Conservation (phyloP, 495 filamentous ascomycete genomes). For the Daldinia caldariorum region DNA sequence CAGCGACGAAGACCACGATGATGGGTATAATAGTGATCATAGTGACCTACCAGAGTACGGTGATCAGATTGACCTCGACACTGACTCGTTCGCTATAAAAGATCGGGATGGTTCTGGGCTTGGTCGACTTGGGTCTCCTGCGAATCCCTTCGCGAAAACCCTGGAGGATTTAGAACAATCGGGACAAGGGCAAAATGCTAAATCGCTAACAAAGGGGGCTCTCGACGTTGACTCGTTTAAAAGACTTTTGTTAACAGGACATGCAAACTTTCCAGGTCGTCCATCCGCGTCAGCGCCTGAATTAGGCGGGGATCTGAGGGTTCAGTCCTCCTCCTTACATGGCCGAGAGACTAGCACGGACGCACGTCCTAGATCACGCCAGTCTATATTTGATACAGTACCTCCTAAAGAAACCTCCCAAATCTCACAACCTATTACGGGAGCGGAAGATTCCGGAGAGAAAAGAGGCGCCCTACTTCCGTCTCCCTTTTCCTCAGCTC, state of each 20-base stretch:
- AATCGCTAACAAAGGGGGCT: conserved; percentile 48
- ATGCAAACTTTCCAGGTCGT: conserved; percentile 48
- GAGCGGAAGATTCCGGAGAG: conserved; percentile 54
- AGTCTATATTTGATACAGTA: conserved; percentile 56
- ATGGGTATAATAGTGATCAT: conserved; percentile 40
- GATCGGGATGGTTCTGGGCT: conserved; percentile 11
- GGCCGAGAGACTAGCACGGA: conserved; percentile 62
- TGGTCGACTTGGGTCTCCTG: conserved; percentile 44
- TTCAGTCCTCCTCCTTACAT: conserved; percentile 22
- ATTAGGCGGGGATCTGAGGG: conserved; percentile 3
- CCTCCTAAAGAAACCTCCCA: conserved; percentile 56
- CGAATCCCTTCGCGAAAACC: conserved; percentile 63
- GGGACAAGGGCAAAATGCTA: conserved; percentile 28
- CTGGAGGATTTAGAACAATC: conserved; percentile 55
- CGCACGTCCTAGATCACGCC: conserved; percentile 56
- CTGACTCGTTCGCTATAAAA: conserved; percentile 14
- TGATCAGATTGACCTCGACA: conserved; percentile 42
- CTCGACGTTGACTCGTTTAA: conserved; percentile 72
- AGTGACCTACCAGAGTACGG: conserved; percentile 37
- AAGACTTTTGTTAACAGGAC: conserved; percentile 68
- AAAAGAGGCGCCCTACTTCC: conserved; percentile 50
- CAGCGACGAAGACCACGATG: conserved; percentile 34
- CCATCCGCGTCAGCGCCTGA: conserved; percentile 26
- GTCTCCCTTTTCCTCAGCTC: conserved; percentile 30
- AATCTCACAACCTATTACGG: conserved; percentile 58